Conservation (phyloP, 495 filamentous ascomycete genomes). For the Penicillium robsamsonii region DNA sequence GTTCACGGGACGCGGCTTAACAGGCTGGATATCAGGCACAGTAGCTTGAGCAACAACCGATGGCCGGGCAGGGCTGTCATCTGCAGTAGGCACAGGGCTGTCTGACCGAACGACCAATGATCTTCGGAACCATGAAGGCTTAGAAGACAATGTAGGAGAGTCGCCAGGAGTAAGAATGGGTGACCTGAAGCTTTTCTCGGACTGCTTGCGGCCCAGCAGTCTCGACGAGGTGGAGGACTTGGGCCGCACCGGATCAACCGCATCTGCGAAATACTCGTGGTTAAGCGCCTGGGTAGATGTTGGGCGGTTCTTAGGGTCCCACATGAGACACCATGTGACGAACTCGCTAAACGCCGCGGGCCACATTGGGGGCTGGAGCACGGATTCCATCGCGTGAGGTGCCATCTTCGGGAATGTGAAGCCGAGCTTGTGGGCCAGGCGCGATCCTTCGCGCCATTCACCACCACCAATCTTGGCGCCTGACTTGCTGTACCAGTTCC, state of each 20-base stretch:
- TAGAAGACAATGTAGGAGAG: slow-evolving; percentile 67
- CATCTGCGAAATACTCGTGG: slow-evolving; percentile 96
- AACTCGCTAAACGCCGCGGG: slow-evolving; percentile 82
- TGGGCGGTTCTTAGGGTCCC: slow-evolving; percentile 92
- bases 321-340: slow-evolving; percentile 99
- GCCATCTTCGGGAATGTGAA: slow-evolving; percentile 99
- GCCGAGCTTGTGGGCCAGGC: slow-evolving; percentile 89
- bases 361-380: slow-evolving; percentile 88
- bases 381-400: slow-evolving; percentile 93
- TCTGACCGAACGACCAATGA: slow-evolving; percentile 76
- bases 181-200: slow-evolving; percentile 64
- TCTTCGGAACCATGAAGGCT: slow-evolving; percentile 94
- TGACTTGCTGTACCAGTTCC: slow-evolving; percentile 93
- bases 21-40: slow-evolving; percentile 42
- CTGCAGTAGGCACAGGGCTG: slow-evolving; percentile 48
- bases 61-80: slow-evolving; percentile 39
- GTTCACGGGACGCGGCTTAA: slow-evolving; percentile 59
- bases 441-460: slow-evolving; percentile 94
- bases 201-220: slow-evolving; percentile 82
- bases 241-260: slow-evolving; percentile 87
- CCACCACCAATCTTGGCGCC: slow-evolving; percentile 88
- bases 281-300: slow-evolving; percentile 91
- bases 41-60: slow-evolving; percentile 55
- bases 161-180: slow-evolving; percentile 64
- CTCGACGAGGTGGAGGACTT: slow-evolving; percentile 78